These are phyloP conservation scores for Claviceps citrina DNA, from an alignment of 2,329 filamentous ascomycete genomes.

Conservation along the genomic window DNA sequence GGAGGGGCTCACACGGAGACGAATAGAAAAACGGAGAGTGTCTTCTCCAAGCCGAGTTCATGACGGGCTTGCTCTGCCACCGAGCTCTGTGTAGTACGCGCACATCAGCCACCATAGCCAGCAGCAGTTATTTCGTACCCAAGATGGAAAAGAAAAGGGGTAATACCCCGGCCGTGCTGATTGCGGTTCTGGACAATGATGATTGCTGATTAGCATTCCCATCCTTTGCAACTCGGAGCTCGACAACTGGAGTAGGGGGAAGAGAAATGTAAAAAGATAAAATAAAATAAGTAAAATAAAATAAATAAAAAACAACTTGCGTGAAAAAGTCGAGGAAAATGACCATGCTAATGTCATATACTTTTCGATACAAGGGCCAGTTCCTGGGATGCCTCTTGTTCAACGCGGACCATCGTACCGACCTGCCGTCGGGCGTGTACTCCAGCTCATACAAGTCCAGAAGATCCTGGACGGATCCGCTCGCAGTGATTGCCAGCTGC, in stretches of 20 bases:
- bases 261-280: background rate
- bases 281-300: background rate
- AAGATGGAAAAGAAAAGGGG: background rate
- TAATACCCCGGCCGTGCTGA: background rate
- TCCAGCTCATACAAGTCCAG: background rate
- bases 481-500: background rate
- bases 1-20: background rate
- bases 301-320: background rate
- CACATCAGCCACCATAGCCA: background rate
- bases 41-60: background rate
- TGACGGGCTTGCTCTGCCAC: background rate
- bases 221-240: too few species aligned
- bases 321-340: constrained; percentile 1
- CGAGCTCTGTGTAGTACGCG: background rate
- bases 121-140: too few species aligned
- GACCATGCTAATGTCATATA: background rate
- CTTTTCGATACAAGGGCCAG: background rate
- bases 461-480: background rate
- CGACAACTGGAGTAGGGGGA: too few species aligned
- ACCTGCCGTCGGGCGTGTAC: background rate
- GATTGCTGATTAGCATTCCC: background rate
- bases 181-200: background rate
- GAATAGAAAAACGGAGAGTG: background rate
- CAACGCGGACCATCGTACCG: background rate
- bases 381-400: constrained; percentile 1